Evolutionary conservation across 441 rosid genomes (phyloP), one percentile per base, ranked within the genome.

Genomic region (California macrophylla): DNA sequence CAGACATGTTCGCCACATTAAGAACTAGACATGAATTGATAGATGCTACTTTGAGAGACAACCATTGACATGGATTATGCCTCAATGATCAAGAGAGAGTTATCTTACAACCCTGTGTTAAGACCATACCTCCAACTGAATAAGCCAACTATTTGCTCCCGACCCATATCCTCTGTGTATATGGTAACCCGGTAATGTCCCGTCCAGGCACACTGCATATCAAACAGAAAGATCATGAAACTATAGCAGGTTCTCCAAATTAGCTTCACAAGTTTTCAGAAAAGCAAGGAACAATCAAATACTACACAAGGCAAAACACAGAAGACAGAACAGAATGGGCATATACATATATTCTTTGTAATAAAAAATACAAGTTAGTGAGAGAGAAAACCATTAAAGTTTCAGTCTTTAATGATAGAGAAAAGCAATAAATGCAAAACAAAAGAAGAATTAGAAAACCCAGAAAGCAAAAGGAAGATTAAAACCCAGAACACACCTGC

Each of bases 181-280:
- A 82, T 88, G 93, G 74, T 88, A 88, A 75, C 88, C 93, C 40
- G 93, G 93, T 50, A 77, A 62, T 36, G 93, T 88, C 64, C 93
- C 89, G 77, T 88, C 93, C 72, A 88, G 58, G 62, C 93, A 88
- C 26, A 88, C 93, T 88, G 79, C 64, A 24, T 24, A 10, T 58
- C 30, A 58, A 58, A 58, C n/a, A 58, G 16, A 24, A 47, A 58
- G 64, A 58, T 58, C 30, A 12, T 58, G 63, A 58, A 58, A 3
- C 61, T 20, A 16, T 12, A 52, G 20, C 25, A 52, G 15, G 62
- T 8, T 56, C 25, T 56, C 62, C 25, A 23, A 58, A 2, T 56
- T 8, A 21, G 62, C 62, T 20, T 54, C 61, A 10, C 62, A 23
- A 7, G 24, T 15, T 58, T 3, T 25, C 52, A 45, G 28, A 58